Percentiles rank a stretch among this genome's conserved stretches.
Evolutionary conservation across 225 moss, liverwort and hornwort genomes (phyloP).

Genomic region (Sphagnum contortum): DNA sequence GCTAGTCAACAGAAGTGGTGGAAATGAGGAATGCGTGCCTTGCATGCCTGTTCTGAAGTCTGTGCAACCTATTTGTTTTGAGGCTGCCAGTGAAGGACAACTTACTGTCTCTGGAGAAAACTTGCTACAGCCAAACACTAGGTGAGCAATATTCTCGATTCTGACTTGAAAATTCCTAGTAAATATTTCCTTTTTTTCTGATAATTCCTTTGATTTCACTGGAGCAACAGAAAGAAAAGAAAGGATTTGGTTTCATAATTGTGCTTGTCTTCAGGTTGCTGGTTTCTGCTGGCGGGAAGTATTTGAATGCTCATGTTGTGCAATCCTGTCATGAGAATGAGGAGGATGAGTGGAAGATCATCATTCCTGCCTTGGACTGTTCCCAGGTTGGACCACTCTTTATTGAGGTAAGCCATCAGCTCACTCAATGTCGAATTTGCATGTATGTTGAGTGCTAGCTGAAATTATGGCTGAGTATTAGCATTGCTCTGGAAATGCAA

Average conservation of each 20-base stretch:
- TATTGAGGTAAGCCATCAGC: conserved; percentile 52
- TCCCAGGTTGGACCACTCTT: conserved; percentile 58
- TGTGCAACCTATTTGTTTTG: conserved; percentile 71
- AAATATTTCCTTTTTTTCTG: neutral
- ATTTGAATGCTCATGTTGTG: conserved; percentile 44
- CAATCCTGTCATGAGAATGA: conserved; percentile 23
- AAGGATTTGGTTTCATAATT: too few relatives aligned
- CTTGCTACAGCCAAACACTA: conserved; percentile 47
- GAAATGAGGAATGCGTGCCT: conserved; percentile 49
- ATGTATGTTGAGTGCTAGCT: neutral
- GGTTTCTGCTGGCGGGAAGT: conserved; percentile 73
- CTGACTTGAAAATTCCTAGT: neutral
- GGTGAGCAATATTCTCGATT: conserved; percentile 16
- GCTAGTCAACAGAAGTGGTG: conserved; percentile 23
- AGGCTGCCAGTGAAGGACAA: conserved; percentile 46
- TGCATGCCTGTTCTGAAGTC: conserved; percentile 57
- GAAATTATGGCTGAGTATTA: neutral
- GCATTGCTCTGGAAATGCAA: conserved; percentile 4
- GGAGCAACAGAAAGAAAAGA: too few relatives aligned
- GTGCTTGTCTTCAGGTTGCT: conserved; percentile 48
- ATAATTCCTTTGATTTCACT: neutral
- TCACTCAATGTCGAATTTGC: neutral
- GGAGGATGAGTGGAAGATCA: conserved; percentile 29
- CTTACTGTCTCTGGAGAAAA: conserved; percentile 63
- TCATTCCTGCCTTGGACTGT: conserved; percentile 46